phyloP scores from a whole-genome alignment of 768 basidiomycete genomes.

The Mycena alexandri region DNA sequence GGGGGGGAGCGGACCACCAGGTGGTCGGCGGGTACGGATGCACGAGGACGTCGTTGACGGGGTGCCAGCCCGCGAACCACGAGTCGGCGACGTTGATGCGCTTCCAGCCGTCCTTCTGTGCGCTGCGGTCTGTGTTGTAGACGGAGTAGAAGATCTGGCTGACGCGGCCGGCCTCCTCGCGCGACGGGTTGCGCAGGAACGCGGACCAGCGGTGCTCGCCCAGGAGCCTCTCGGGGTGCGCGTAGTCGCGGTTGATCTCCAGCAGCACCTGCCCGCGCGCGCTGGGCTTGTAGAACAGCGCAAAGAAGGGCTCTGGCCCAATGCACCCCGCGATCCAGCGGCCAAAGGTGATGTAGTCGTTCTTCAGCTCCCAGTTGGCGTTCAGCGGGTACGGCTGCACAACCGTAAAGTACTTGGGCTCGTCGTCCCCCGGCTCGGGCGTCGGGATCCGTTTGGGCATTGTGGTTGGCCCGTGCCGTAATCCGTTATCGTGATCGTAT shows the following conservation, averaged over 20 bases:
- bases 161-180: constrained; percentile 52
- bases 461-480: not conserved
- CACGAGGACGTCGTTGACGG: constrained; percentile 46
- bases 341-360: constrained; percentile 55
- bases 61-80: constrained; percentile 59
- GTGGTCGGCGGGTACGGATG: constrained; percentile 56
- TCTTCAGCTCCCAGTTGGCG: constrained; percentile 57
- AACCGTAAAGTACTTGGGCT: constrained; percentile 61
- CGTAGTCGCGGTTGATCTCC: constrained; percentile 57
- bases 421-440: constrained; percentile 52
- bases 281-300: constrained; percentile 62
- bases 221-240: constrained; percentile 52
- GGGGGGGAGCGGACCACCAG: constrained; percentile 55
- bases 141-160: constrained; percentile 59
- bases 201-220: constrained; percentile 66
- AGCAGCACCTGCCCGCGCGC: constrained; percentile 62
- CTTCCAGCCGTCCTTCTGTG: constrained; percentile 60
- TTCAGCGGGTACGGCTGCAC: constrained; percentile 64
- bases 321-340: constrained; percentile 64
- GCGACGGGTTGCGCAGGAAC: constrained; percentile 54
- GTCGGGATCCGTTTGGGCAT: constrained; percentile 47
- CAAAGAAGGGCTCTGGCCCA: constrained; percentile 52
- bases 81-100: constrained; percentile 53
- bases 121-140: constrained; percentile 56
- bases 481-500: too few relatives aligned